Percentiles rank a stretch among this genome's conserved stretches.
Evolutionary conservation across 148 eudicot species (phyloP).

Genomic region (Amaranthus hypochondriacus): DNA sequence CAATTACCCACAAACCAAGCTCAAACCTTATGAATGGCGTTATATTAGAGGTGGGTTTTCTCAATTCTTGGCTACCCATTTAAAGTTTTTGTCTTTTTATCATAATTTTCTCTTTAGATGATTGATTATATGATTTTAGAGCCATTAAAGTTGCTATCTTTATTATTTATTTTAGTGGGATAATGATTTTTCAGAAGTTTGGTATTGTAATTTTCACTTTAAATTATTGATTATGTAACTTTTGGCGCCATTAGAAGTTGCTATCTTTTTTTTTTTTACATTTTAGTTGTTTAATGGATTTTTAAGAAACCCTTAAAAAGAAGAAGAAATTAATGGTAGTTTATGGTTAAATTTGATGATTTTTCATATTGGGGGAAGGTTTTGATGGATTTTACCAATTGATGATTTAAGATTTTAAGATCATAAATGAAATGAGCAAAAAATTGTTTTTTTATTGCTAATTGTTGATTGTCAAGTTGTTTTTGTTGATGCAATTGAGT

Average conservation of each 20-base stretch:
- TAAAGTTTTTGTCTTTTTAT: neutral
- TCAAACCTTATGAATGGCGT: slow-evolving; percentile 75
- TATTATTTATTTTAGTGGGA: neutral
- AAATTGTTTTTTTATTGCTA: neutral
- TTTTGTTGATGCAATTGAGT: neutral
- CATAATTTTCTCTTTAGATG: neutral
- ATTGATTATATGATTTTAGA: slow-evolving; percentile 14
- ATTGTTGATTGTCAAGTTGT: neutral
- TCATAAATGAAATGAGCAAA: neutral
- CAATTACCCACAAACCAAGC: slow-evolving; percentile 48
- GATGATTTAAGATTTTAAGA: neutral
- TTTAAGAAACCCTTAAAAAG: too few relatives aligned
- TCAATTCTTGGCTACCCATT: neutral
- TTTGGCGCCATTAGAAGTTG: neutral
- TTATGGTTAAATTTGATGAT: neutral
- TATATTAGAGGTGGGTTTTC: slow-evolving; percentile 57
- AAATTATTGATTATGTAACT: neutral
- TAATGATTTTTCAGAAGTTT: neutral
- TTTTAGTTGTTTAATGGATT: neutral
- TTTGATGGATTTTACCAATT: neutral
- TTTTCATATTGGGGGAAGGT: neutral
- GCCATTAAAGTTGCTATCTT: neutral
- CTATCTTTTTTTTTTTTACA: too few relatives aligned
- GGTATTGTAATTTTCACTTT: too few relatives aligned
- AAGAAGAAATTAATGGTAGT: neutral